A percentile compares a stretch with the other conserved stretches of the same genome.
phyloP scores from a whole-genome alignment of 108 stramenopile genomes.

The Nannochloropsis gaditana region DNA sequence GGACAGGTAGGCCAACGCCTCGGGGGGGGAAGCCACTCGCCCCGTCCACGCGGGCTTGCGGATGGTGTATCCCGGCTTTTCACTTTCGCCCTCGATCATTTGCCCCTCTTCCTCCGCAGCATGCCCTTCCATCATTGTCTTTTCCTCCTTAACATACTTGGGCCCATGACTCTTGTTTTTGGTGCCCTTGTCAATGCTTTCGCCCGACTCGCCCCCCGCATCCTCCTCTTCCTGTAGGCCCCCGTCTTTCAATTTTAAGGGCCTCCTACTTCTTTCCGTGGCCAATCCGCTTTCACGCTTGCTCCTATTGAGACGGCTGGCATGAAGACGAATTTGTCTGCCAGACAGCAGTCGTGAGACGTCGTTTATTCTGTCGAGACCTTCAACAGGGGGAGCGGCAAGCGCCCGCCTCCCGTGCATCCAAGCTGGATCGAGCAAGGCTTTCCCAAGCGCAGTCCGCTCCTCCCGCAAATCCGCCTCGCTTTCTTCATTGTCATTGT shows the following conservation, averaged over 20 bases:
- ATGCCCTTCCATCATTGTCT: background rate
- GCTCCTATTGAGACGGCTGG: background rate
- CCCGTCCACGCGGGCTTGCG: background rate
- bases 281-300: background rate
- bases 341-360: constrained; percentile 6
- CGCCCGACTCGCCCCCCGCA: background rate
- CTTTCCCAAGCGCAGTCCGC: background rate
- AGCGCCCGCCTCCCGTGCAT: background rate
- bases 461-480: background rate
- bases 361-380: background rate
- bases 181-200: background rate
- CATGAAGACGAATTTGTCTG: background rate
- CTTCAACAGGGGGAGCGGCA: background rate
- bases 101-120: background rate
- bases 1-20: background rate
- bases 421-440: background rate
- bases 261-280: background rate
- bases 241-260: background rate
- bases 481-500: background rate
- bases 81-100: constrained; percentile 3
- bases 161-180: too few species aligned
- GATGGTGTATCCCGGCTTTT: background rate
- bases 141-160: background rate
- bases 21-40: constrained; percentile 15
- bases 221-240: background rate